A percentile compares a stretch with the other conserved stretches of the same genome.
Evolutionary conservation across 768 basidiomycete genomes (phyloP).

Genomic region (Vararia minispora): DNA sequence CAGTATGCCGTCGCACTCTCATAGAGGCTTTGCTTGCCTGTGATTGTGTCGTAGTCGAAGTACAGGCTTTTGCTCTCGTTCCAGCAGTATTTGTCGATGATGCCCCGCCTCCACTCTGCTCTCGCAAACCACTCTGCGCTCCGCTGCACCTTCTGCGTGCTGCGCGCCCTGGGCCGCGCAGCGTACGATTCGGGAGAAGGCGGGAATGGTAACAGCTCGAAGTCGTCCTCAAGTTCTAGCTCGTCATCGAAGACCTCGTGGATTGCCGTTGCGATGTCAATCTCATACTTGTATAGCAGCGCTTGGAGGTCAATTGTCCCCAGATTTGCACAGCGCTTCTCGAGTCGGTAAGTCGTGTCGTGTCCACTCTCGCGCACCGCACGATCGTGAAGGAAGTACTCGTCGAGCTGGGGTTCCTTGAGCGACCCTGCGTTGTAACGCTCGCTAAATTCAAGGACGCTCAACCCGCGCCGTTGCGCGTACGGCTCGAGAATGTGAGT

Average conservation of each 20-base stretch:
- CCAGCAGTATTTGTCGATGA: constrained; percentile 95
- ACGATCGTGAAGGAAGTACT: constrained; percentile 96
- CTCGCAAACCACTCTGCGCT: constrained; percentile 92
- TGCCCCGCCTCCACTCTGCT: constrained; percentile 69
- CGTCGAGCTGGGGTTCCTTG: constrained; percentile 82
- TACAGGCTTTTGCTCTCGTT: constrained; percentile 91
- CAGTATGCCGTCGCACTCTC: constrained; percentile 97
- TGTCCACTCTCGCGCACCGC: constrained; percentile 94
- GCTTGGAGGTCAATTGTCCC: constrained; percentile 95
- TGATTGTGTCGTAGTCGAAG: constrained; percentile 92
- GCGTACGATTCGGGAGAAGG: constrained; percentile 63
- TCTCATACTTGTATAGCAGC: constrained; percentile 95
- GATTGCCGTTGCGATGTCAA: constrained; percentile 97
- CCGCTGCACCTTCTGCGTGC: constrained; percentile 48
- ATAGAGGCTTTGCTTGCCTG: constrained; percentile 86
- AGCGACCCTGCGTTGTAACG: constrained; percentile 82
- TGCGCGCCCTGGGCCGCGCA: constrained; percentile 46
- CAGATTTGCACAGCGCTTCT: constrained; percentile 94
- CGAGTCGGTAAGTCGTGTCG: constrained; percentile 94
- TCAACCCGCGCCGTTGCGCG: constrained; percentile 84
- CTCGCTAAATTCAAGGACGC: constrained; percentile 93
- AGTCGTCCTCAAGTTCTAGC: constrained; percentile 87
- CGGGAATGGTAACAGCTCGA: constrained; percentile 86
- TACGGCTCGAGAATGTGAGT: constrained; percentile 95
- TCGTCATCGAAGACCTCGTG: constrained; percentile 90